Conservation (phyloP, 495 filamentous ascomycete genomes). For the Chaetomium fimeti region DNA sequence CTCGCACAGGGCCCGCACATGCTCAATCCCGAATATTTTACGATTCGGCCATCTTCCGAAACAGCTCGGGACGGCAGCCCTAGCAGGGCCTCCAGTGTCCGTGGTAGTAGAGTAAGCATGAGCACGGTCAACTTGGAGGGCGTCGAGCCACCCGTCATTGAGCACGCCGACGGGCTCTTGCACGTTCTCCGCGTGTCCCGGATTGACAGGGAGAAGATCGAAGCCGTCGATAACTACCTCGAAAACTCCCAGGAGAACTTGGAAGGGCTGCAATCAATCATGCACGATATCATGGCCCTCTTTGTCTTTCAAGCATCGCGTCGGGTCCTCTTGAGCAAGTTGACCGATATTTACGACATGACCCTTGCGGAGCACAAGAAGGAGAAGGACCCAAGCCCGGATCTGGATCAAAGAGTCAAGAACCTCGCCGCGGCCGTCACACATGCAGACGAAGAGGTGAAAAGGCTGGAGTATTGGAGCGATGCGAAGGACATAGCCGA, state of each 20-base stretch:
- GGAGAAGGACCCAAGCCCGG: conserved; percentile 23
- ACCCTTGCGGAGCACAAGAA: conserved; percentile 29
- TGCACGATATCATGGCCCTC: conserved; percentile 78
- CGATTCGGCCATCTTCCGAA: conserved; percentile 57
- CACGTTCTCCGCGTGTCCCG: conserved; percentile 59
- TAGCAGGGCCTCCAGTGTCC: conserved; percentile 23
- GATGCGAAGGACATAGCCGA: conserved; percentile 64
- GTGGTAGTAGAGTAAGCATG: conserved; percentile 31
- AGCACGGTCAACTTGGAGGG: conserved; percentile 22
- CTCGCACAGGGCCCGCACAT: conserved; percentile 52
- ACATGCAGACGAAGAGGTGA: conserved; percentile 66
- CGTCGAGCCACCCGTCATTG: conserved; percentile 49
- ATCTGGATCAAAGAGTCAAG: conserved; percentile 42
- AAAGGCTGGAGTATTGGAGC: conserved; percentile 70
- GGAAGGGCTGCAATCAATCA: conserved; percentile 69
- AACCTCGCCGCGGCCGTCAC: conserved; percentile 58
- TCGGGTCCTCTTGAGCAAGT: conserved; percentile 65
- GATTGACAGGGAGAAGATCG: conserved; percentile 88
- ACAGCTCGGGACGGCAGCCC: conserved; percentile 40
- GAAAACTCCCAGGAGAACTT: conserved; percentile 77
- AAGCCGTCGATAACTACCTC: conserved; percentile 75
- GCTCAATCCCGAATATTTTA: conserved; percentile 84
- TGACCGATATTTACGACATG: conserved; percentile 63
- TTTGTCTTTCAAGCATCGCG: conserved; percentile 90
- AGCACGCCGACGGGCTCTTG: conserved; percentile 65